Base-by-base conservation (phyloP, 108 stramenopile genomes). In the Epithemia pelagica region DNA sequence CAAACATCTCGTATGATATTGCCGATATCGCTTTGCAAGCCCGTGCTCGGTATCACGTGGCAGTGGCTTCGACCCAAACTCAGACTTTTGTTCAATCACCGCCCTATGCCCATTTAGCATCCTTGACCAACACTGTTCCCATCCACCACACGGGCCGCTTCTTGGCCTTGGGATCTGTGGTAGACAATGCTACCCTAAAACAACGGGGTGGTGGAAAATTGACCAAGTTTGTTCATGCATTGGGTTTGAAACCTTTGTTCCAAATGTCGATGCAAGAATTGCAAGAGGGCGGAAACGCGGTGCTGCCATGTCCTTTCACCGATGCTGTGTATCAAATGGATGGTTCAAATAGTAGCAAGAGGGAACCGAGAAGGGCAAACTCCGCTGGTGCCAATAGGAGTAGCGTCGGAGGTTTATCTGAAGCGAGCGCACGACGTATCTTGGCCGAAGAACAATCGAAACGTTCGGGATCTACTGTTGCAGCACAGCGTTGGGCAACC, bases 201-300 rank as follows among this genome's bases (percentile, higher is more conserved):
- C 61, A 72, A 27, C 37, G 37, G 5, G 37, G 37, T 15, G 63
- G 77, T 27, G 70, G 82, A 32, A 89, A 90, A 62, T 23, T 68
- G 33, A 63, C 65, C 29, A 95, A 95, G 72, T 95, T 83, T 57
- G 74, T 95, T 37, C 94, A 95, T 80, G 94, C 94, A 58, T 65
- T 95, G 25, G 94, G 90, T 10, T 67, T 95, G 25, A 65, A 73
- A 55, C 90, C 94, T n/a, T 53, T 90, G 56, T 62, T 73, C 23
- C 46, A 65, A 37, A 76, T 76, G 78, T 61, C 70, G 66, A 65
- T 56, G 0, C 68, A 25, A n/a, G 69, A 70, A 68, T 72, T 72
- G 64, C 59, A 69, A 65, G 64, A 52, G n/a, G 33, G 66, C 75
- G 70, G 52, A 75, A 25, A 59, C 59, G 69, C 65, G 59, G 22